Conservation (phyloP, 345 rosid species). For the Euclidium syriacum region DNA sequence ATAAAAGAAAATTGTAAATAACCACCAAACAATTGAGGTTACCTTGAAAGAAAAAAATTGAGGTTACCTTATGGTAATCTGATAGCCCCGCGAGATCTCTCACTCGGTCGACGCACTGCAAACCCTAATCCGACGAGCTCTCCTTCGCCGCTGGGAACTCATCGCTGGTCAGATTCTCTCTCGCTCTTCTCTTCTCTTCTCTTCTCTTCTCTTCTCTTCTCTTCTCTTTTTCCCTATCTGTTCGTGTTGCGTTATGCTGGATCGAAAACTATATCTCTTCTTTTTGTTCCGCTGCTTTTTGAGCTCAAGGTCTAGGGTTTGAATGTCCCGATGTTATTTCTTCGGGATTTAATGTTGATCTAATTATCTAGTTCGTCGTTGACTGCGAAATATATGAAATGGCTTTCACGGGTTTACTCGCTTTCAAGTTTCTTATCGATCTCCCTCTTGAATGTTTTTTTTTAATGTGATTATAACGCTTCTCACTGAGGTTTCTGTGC, state of each 20-base stretch:
- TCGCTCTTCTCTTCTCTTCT: neutral
- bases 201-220: too few relatives aligned
- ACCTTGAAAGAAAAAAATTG: neutral
- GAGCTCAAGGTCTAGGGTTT: neutral
- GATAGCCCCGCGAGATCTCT: slow-evolving; percentile 3
- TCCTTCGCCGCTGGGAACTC: slow-evolving; percentile 15
- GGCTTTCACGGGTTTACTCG: neutral
- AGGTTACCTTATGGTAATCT: neutral
- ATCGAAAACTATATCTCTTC: neutral
- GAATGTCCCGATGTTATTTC: neutral
- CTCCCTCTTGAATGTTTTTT: neutral
- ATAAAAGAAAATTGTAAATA: slow-evolving; percentile 21
- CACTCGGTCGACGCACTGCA: slow-evolving; percentile 9
- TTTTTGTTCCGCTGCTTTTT: neutral
- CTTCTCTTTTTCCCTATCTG: neutral
- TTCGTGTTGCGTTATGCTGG: neutral
- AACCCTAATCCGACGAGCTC: slow-evolving; percentile 27
- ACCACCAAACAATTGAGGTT: neutral
- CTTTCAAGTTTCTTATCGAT: neutral
- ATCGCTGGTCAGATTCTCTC: slow-evolving; percentile 20
- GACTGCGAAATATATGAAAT: neutral
- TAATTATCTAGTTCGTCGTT: neutral
- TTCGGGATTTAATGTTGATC: neutral
- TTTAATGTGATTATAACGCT: neutral
- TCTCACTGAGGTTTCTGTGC: neutral